phyloP scores from a whole-genome alignment of 306 rosid species.

The Pterocarpus macrocarpus region DNA sequence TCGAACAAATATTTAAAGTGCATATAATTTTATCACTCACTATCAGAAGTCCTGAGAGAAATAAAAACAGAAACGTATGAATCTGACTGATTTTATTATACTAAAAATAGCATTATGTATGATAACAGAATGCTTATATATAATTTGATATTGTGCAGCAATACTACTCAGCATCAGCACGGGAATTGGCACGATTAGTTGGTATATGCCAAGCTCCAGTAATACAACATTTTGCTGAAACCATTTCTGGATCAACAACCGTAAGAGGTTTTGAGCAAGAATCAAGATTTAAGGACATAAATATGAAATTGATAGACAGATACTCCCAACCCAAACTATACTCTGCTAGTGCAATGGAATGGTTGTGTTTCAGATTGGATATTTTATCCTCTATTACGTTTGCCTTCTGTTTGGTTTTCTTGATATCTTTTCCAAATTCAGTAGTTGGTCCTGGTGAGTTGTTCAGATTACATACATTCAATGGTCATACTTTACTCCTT shows the following conservation, averaged over 20 bases:
- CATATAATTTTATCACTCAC: not conserved
- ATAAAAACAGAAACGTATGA: not conserved
- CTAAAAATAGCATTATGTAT: not conserved
- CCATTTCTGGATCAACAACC: constrained; percentile 81
- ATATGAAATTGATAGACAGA: constrained; percentile 74
- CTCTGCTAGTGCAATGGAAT: constrained; percentile 68
- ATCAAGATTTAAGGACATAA: constrained; percentile 70
- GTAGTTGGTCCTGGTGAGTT: constrained; percentile 71
- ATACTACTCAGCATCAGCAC: constrained; percentile 74
- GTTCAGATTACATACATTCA: not conserved
- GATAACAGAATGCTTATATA: not conserved
- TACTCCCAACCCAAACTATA: constrained; percentile 74
- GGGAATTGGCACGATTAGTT: constrained; percentile 78
- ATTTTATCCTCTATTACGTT: constrained; percentile 69
- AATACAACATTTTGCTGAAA: constrained; percentile 85
- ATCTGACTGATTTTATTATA: not conserved
- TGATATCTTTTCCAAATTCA: constrained; percentile 73
- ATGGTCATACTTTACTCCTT: constrained; percentile 15
- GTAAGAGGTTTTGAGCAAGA: constrained; percentile 84
- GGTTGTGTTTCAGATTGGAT: constrained; percentile 81
- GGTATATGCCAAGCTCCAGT: constrained; percentile 94
- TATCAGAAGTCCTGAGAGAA: not conserved
- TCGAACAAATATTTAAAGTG: constrained; percentile 25
- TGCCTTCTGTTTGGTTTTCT: constrained; percentile 70
- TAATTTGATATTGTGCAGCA: constrained; percentile 55